These are phyloP conservation scores for Leishmania arabica DNA, from an alignment of 208 protist species.

Conservation along the genomic window DNA sequence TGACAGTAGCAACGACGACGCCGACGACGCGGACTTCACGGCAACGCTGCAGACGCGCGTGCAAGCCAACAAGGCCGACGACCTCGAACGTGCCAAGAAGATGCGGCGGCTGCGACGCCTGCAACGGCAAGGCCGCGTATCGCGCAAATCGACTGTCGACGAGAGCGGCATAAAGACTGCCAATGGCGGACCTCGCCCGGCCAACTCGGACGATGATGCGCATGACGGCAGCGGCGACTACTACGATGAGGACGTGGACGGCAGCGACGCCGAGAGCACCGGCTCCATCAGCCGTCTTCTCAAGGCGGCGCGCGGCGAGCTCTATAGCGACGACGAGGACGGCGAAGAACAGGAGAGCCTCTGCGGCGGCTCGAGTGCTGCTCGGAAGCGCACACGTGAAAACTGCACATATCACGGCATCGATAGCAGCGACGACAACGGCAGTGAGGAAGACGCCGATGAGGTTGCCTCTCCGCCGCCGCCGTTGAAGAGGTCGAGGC, in stretches of 20 bases:
- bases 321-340: slow-evolving; percentile 40
- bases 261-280: slow-evolving; percentile 28
- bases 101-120: slow-evolving; percentile 78
- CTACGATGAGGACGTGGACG: slow-evolving; percentile 27
- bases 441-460: slow-evolving; percentile 12
- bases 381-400: slow-evolving; percentile 19
- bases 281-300: slow-evolving; percentile 32
- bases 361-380: neutral
- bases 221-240: slow-evolving; percentile 30
- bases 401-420: slow-evolving; percentile 26
- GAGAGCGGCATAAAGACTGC: slow-evolving; percentile 41
- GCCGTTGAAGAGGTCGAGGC: slow-evolving; percentile 13
- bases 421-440: slow-evolving; percentile 34
- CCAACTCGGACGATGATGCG: slow-evolving; percentile 18
- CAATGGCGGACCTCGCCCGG: slow-evolving; percentile 22
- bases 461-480: neutral
- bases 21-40: slow-evolving; percentile 43
- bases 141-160: slow-evolving; percentile 66
- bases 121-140: slow-evolving; percentile 64
- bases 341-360: slow-evolving; percentile 16
- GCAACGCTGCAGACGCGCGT: slow-evolving; percentile 59
- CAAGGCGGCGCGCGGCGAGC: slow-evolving; percentile 22
- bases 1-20: slow-evolving; percentile 16
- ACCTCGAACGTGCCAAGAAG: slow-evolving; percentile 73
- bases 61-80: slow-evolving; percentile 38